Percentiles rank a stretch among this genome's conserved stretches.
phyloP scores from a whole-genome alignment of 305 asterid species.

The Fraxinus floribunda region DNA sequence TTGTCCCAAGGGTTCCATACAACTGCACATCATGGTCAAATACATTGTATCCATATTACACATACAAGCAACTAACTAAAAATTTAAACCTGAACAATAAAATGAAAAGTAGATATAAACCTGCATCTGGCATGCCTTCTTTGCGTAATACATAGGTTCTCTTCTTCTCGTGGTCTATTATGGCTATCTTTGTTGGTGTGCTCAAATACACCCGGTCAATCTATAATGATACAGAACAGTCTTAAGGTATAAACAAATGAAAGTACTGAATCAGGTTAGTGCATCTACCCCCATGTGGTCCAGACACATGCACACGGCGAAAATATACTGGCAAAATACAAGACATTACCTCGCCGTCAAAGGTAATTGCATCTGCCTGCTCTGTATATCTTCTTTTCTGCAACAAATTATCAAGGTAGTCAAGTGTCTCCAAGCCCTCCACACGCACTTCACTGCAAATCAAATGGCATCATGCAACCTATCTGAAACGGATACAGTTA shows the following conservation, averaged over 20 bases:
- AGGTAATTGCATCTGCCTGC: conserved; percentile 93
- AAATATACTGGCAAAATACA: conserved; percentile 1
- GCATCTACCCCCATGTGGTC: conserved; percentile 11
- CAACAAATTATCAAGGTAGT: conserved; percentile 68
- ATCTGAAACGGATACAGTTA: conserved; percentile 33
- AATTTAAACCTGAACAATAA: conserved; percentile 6
- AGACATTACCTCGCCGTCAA: conserved; percentile 73
- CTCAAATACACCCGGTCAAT: conserved; percentile 76
- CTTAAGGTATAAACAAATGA: neutral
- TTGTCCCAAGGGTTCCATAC: conserved; percentile 98
- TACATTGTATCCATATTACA: conserved; percentile 19
- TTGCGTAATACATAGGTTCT: conserved; percentile 78
- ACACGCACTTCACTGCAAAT: conserved; percentile 92
- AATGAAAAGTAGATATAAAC: conserved; percentile 29
- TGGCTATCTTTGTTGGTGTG: conserved; percentile 81
- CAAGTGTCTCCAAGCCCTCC: conserved; percentile 79
- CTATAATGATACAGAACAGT: conserved; percentile 33
- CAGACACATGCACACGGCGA: neutral
- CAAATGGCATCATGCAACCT: conserved; percentile 42
- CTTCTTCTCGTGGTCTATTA: conserved; percentile 93
- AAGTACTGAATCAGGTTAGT: conserved; percentile 21
- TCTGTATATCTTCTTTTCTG: conserved; percentile 74
- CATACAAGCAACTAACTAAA: conserved; percentile 10
- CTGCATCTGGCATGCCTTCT: conserved; percentile 92
- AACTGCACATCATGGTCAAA: conserved; percentile 40